Percentiles rank a stretch among this genome's conserved stretches.
phyloP scores from a whole-genome alignment of 768 basidiomycete genomes.

The Tulasnella calospora region DNA sequence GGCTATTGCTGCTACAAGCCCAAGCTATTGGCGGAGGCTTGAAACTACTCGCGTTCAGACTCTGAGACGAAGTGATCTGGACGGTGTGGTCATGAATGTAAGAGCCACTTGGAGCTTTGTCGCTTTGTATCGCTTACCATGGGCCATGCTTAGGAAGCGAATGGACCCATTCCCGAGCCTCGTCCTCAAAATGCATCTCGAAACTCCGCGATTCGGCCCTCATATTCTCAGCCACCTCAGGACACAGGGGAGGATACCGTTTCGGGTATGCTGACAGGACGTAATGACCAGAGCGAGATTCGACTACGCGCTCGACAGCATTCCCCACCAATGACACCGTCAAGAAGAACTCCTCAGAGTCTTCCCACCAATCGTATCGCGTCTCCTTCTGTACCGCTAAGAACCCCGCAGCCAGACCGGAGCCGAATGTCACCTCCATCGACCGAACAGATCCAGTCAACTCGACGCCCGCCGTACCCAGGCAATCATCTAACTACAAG shows the following conservation, averaged over 20 bases:
- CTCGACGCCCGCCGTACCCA: neutral
- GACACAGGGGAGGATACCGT: neutral
- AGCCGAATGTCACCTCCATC: neutral
- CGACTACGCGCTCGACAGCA: neutral
- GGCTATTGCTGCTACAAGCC: conserved; percentile 33
- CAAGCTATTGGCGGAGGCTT: conserved; percentile 12
- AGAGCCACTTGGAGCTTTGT: neutral
- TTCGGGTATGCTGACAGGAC: neutral
- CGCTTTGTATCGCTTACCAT: neutral
- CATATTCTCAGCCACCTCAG: neutral
- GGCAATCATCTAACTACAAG: neutral
- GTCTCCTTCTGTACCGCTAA: neutral
- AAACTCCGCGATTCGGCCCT: neutral
- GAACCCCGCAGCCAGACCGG: neutral
- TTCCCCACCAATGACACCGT: neutral
- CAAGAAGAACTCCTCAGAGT: neutral
- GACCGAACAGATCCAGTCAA: neutral
- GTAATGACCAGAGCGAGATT: neutral
- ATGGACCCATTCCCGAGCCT: neutral
- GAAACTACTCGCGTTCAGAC: neutral
- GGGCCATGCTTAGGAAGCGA: neutral
- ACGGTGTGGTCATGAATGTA: neutral
- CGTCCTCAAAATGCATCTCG: neutral
- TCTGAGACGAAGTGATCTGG: too few species aligned
- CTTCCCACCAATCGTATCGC: neutral